Evolutionary conservation across 2,329 filamentous ascomycete genomes (phyloP), one percentile per base, ranked within the genome.

Genomic region (Fonsecaea monophora): DNA sequence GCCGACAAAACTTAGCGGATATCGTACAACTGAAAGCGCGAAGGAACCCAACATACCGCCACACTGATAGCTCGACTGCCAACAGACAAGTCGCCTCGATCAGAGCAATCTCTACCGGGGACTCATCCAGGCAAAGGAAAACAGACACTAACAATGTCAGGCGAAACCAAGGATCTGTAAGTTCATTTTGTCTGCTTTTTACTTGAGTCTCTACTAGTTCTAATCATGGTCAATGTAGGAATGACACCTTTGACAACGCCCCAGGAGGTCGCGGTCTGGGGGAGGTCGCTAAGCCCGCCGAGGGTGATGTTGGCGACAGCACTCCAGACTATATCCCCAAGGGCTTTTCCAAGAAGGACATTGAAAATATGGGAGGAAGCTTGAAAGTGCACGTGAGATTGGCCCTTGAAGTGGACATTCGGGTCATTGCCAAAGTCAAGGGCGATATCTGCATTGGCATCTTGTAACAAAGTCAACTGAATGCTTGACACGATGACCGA

Each of bases 391-490:
- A 70, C 55, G 59, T 68, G 42, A 64, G 66, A 57, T 35, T 70
- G 50, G 64, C 60, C 38, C 64, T 70, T 6, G 63, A 70, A 35
- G 64, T 68, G 34, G 68, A 70, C 45, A 66, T 70, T 30, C 66
- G 62, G 25, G 56, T 70, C 18, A 68, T 59, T 56, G 68, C 68
- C 12, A 62, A 56, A 42, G 53, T 70, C 37, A 68, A 70, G 32
- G 68, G 68, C 10, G 68, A 70, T 32, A 70, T 70, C 38, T 64
- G 60, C 9, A 67, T 70, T 37, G 68, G 68, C n/a, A 68, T 65
- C 34, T 57, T 66, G 55, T 66, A 60, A 63, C 21, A n/a, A 13
- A 53, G 18, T 6, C 8, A 30, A 50, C 45, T 13, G 18, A 2
- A 25, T 25, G 18, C 21, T 25, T 50, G 18, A 30, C 12, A 50